Conservation (phyloP, 2,329 filamentous ascomycete genomes). For the Hymenoscyphus scutula region DNA sequence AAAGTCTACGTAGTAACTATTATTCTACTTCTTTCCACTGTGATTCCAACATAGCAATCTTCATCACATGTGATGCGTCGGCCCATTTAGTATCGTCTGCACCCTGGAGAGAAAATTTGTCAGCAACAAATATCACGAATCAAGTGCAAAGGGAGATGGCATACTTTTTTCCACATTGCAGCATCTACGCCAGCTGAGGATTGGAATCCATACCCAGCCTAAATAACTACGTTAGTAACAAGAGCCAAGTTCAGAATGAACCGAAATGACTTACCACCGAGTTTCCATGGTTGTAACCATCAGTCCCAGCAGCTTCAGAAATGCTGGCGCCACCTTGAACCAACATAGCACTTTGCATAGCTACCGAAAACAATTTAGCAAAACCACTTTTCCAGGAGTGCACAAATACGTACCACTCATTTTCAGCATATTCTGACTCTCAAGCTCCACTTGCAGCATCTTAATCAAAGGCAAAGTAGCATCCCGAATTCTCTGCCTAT, state of each 20-base stretch:
- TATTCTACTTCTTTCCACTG: conserved; percentile 12
- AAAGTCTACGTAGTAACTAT: not conserved
- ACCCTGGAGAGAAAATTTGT: not conserved
- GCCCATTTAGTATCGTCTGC: conserved; percentile 9
- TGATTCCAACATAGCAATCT: conserved; percentile 6
- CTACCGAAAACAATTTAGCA: not conserved
- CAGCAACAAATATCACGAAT: not conserved
- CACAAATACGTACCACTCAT: conserved; percentile 10
- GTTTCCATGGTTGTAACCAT: conserved; percentile 11
- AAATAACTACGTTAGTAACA: not conserved
- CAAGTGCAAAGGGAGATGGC: not conserved
- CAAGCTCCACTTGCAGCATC: conserved; percentile 8
- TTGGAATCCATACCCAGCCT: conserved; percentile 8
- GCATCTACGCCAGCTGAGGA: conserved; percentile 6
- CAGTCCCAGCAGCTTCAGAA: conserved; percentile 5
- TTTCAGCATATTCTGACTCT: conserved; percentile 13
- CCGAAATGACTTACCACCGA: not conserved
- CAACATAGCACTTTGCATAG: conserved; percentile 2
- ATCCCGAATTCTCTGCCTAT: not conserved
- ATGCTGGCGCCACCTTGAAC: conserved; percentile 6
- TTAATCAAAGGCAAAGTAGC: conserved; percentile 10
- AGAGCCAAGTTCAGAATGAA: not conserved
- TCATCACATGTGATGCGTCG: not conserved
- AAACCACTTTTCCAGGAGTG: no score
- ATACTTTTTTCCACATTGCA: conserved; percentile 9